A percentile compares a stretch with the other conserved stretches of the same genome.
These are phyloP conservation scores for Wickerhamomyces sp. DNA, from an alignment of 1,139 yeast genomes.

Conservation along the genomic window DNA sequence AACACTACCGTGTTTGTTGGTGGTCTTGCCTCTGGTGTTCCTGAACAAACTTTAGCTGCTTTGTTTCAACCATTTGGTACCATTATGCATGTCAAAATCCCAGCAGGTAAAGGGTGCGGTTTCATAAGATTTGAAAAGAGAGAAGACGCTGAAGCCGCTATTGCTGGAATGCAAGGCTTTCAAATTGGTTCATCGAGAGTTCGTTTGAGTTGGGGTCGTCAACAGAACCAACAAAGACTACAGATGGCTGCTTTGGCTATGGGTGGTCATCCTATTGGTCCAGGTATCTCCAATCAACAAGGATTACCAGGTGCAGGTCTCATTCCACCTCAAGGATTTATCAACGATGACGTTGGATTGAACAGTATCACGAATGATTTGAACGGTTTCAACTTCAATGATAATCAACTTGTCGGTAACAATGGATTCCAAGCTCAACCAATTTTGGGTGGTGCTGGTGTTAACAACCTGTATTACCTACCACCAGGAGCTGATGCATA, in stretches of 20 bases:
- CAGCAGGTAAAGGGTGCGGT: constrained; percentile 69
- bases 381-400: background rate
- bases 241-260: constrained; percentile 16
- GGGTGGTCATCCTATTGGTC: constrained; percentile 4
- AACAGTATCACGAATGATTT: constrained; percentile 1
- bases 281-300: constrained; percentile 1
- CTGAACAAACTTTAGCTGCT: constrained; percentile 54
- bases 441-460: constrained; percentile 5
- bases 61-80: constrained; percentile 63
- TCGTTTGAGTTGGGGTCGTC: constrained; percentile 69
- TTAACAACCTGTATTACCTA: constrained; percentile 14
- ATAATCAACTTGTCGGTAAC: background rate
- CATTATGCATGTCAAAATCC: constrained; percentile 62
- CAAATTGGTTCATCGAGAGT: constrained; percentile 64
- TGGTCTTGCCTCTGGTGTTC: constrained; percentile 54
- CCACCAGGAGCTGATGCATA: constrained; percentile 10
- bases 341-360: background rate
- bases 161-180: constrained; percentile 69
- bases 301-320: background rate
- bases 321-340: constrained; percentile 1
- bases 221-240: constrained; percentile 24
- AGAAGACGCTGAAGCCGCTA: constrained; percentile 68
- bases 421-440: constrained; percentile 2
- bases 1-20: constrained; percentile 76
- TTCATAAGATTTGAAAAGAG: constrained; percentile 61